Conservation (phyloP, 2,329 filamentous ascomycete genomes). For the Alternaria sp. region DNA sequence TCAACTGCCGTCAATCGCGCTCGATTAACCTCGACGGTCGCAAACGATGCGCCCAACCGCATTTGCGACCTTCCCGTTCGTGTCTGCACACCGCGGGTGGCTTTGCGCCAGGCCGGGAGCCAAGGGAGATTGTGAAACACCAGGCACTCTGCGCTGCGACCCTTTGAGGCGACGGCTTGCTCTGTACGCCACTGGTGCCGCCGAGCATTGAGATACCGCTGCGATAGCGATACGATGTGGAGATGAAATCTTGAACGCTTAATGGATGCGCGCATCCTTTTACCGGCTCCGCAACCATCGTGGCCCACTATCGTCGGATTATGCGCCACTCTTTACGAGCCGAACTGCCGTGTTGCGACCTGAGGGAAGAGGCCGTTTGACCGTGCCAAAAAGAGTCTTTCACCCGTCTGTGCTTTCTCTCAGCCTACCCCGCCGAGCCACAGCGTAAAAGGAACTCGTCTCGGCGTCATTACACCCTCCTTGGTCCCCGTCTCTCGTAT, state of each 20-base stretch:
- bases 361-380: conserved; percentile 9
- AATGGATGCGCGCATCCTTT: background rate
- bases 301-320: conserved; percentile 7
- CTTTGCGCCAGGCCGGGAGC: conserved; percentile 18
- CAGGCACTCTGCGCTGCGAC: conserved; percentile 13
- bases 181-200: conserved; percentile 6
- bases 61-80: conserved; percentile 8
- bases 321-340: conserved; percentile 13
- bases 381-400: conserved; percentile 7
- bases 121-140: conserved; percentile 19
- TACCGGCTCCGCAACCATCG: background rate
- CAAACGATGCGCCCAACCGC: conserved; percentile 18
- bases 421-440: conserved; percentile 1
- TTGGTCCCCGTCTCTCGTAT: conserved; percentile 1
- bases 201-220: conserved; percentile 7
- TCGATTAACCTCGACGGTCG: conserved; percentile 10
- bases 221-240: conserved; percentile 13
- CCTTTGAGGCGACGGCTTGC: conserved; percentile 4
- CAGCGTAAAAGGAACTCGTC: background rate
- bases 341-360: conserved; percentile 15
- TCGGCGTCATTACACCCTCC: conserved; percentile 2
- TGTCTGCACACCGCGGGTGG: conserved; percentile 18
- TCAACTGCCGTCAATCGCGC: conserved; percentile 1
- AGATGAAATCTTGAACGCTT: background rate
- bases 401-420: background rate